Evolutionary conservation across 2,329 filamentous ascomycete species (phyloP), one percentile per base, ranked within the genome.

Genomic region (Zymoseptoria crescenta): DNA sequence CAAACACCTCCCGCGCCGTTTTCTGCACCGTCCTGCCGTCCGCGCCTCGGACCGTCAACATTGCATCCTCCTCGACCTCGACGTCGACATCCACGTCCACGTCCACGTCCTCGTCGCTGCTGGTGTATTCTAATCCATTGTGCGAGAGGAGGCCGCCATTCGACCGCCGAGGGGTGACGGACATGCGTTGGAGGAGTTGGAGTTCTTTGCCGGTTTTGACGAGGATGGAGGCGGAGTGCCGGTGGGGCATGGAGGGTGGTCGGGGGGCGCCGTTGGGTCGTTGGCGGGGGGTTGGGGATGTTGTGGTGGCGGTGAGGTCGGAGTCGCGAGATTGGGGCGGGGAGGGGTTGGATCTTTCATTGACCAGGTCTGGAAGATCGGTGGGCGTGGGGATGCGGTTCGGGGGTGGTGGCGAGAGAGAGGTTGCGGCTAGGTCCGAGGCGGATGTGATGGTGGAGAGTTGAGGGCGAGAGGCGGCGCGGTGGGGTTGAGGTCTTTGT

Each of bases 1-100:
- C 68, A 48, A 69, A 70, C 58, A 68, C 67, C 58, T 75, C 74
- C 56, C 74, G 74, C 24, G 57, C 60, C 16, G 28, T 71, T 69
- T 0, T 70, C 69, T 45, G 13, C 4, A 45, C 35, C 16, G 16
- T 16, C 35, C 13, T 45, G 3, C 35, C 35, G n/a, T 45, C 35
- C 13, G 13, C n/a, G 1, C 35, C 35, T 13, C 35, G 35, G 13
- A 45, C 35, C 35, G 35, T 45, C 35, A 45, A 16, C 4, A 45
- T 16, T 13, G 35, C 35, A 5, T 45, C 35, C 16, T 45, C 35
- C 13, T 45, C 35, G 10, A 45, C n/a, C 2, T 45, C 35, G 2
- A 24, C 24, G 4, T 45, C 35, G 10, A 45, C n/a, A 2, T 45
- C 35, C 24, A 24, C 24, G 4, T 24, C 24, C 24, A 24, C 2